Conservation (phyloP, 2,329 filamentous ascomycete genomes). For the Trichophyton verrucosum region DNA sequence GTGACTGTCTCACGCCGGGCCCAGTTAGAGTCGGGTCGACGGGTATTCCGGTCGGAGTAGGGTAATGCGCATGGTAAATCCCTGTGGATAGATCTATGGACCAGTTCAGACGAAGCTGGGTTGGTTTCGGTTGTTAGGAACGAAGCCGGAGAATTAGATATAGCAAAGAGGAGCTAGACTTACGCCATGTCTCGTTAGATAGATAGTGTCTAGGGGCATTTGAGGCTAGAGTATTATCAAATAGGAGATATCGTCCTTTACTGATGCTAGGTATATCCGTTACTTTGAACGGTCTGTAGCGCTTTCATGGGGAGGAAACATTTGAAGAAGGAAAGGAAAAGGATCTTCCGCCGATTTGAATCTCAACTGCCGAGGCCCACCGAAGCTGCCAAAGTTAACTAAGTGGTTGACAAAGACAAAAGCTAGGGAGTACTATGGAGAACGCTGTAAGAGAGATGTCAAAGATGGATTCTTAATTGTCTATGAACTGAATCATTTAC, state of each 20-base stretch:
- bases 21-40: constrained; percentile 78
- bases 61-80: constrained; percentile 58
- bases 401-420: not conserved
- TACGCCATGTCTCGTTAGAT: constrained; percentile 64
- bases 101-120: constrained; percentile 82
- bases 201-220: constrained; percentile 60
- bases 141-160: not conserved
- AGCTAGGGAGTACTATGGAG: not conserved
- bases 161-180: constrained; percentile 11
- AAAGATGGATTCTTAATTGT: not conserved
- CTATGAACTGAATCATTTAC: not conserved
- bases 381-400: not conserved
- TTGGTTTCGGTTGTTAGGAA: constrained; percentile 5
- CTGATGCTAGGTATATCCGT: not conserved
- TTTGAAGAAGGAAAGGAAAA: not conserved
- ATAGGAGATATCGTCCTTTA: not conserved
- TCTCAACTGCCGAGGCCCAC: not conserved
- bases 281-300: not conserved
- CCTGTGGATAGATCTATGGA: constrained; percentile 70
- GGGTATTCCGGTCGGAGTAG: constrained; percentile 74
- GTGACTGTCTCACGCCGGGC: constrained; percentile 72
- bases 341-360: not conserved
- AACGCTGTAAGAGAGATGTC: not conserved
- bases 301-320: not conserved
- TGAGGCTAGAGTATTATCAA: not conserved